Base-by-base conservation (phyloP, 352 stramenopile species). In the Pythium periplocum region DNA sequence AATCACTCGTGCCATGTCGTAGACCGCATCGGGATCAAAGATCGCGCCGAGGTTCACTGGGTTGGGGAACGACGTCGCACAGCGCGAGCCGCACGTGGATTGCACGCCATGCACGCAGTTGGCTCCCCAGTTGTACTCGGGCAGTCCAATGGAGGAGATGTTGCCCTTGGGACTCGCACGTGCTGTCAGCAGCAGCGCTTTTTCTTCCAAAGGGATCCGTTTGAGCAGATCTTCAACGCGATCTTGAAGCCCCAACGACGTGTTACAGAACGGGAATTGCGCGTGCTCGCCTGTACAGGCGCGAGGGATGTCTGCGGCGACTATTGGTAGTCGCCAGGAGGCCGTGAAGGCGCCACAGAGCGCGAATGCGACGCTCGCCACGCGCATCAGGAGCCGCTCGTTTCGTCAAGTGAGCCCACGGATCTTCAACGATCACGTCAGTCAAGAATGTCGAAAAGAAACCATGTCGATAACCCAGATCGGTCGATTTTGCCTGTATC, bases 61-160 rank as follows among this genome's bases (percentile, higher is more conserved):
- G 41, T 96, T 91, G 5, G 92, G 89, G 67, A 98, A 98, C 43
- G 64, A 85, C 35, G 95, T 98, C 30, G 93, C 78, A 59, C 71
- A 87, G 56, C 84, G 62, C 45, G 74, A 67, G 50, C 73, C 69
- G 64, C 74, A 85, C 17, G 87, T 97, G 26, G 82, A 86, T 59
- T 88, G 90, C 48, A 97, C 77, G 32, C 93, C 94, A 53, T 98
- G 94, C 7, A 98, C 81, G 44, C 83, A 96, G 68, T 98, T 96
- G 48, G 83, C 93, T 34, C 93, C 96, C 89, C 90, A 98, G 64
- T 96, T 82, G 74, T 98, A 98, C 49, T 89, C 76, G 4, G 87
- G 91, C 3, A 98, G 49, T 0, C 76, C 85, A 3, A 97, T 74
- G 30, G 55, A 65, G 42, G 84, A 83, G 60, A 97, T 84, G 47